Evolutionary conservation across 768 basidiomycete genomes (phyloP), one percentile per base, ranked within the genome.

Genomic region (Daedaleopsis nitida): DNA sequence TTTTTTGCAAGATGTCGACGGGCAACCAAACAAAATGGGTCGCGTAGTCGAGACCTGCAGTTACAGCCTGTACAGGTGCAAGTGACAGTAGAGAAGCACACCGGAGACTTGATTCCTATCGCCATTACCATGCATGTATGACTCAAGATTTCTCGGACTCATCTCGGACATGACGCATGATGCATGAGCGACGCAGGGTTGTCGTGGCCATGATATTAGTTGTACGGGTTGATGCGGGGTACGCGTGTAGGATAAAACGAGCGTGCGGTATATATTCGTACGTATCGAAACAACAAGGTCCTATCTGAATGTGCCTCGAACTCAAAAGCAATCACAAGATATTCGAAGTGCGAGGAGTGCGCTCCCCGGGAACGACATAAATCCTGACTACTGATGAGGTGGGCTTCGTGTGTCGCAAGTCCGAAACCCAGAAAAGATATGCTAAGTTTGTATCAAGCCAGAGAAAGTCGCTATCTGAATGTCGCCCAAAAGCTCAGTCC

Each of bases 251-350:
- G 23, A 24, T 49, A 24, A 17, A 49, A 47, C 3, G 47, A 27
- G 23, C 7, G 47, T 49, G 47, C 42, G 58, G 52, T 59, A 48
- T 44, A 52, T 48, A 16, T 45, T 45, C 35, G 45, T 57, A 53
- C 47, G 47, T 57, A 62, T 19, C 53, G 39, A 24, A 39, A 62
- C 60, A 62, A 57, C 60, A 60, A 43, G 23, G 35, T 43, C 17
- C 17, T 39, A 42, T 16, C 14, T 19, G 42, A 24, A n/a, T 43
- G 38, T 11, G 39, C 39, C 32, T 38, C 17, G 24, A 21, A 55
- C 48, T 51, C 43, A 50, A 62, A 51, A 62, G 60, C 60, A 57
- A 27, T 47, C 50, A 52, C 52, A 50, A 51, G 43, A 60, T 32
- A 55, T 62, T 55, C 55, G 35, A 32, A 12, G n/a, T 43, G 49